Evolutionary conservation across 129 eudicot genomes (phyloP), one percentile per base, ranked within the genome.

Genomic region (Mikania micrantha): DNA sequence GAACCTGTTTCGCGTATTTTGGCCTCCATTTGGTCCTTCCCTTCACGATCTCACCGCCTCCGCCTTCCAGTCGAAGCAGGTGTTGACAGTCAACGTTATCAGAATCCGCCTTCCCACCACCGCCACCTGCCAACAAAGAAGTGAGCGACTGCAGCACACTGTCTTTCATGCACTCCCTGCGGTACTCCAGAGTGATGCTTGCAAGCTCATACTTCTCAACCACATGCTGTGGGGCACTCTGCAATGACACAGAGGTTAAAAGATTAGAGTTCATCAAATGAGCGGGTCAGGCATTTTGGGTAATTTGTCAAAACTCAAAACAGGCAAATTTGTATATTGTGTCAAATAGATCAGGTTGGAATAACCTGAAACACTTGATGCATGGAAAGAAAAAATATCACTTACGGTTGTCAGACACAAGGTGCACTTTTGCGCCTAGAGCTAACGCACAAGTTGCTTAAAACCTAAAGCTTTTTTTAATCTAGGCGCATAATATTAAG

Each of bases 81-180:
- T 91, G 97, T 70, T 87, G 97, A 69, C 96, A 91, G 75, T 91
- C 96, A n/a, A 91, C 83, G 2, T 56, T 11, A 19, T 87, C 83
- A 17, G 80, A 60, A 56, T 68, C 68, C 15, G 75, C 65, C 47
- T 60, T 31, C 17, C 52, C 84, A 2, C 79, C 83, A 2, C 68
- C 84, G 2, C 79, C 83, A 2, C 68, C 65, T 0, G 80, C 83
- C 62, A 84, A 19, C 19, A 90, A 79, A 22, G 92, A 73, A 19
- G 95, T 87, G 7, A 94, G 97, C 60, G 99, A 94, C 79, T 94
- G 95, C 77, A 94, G 79, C 79, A 94, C 95, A 22, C 90, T 90
- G 90, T 94, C 97, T 81, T 85, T 89, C 77, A 65, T 82, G 44
- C 99, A 94, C 83, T 94, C 99, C 61, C 97, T 83, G 65, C 99